Conservation (phyloP, 225 moss, liverwort and hornwort species). For the Polytrichum commune region DNA sequence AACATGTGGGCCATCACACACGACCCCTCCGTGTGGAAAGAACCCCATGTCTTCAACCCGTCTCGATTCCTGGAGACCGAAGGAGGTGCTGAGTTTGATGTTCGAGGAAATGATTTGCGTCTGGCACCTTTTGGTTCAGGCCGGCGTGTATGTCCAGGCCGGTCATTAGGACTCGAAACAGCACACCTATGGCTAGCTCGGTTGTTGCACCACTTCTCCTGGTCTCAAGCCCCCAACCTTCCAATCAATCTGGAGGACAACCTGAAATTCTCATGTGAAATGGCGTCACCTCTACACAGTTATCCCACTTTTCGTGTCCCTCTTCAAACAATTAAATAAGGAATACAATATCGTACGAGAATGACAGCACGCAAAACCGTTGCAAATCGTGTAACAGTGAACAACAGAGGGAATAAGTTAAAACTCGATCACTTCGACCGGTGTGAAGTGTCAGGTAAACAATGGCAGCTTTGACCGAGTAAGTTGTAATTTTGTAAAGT, state of each 20-base stretch:
- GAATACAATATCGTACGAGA: no score
- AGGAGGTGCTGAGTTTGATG: conserved; percentile 28
- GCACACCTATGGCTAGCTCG: conserved; percentile 59
- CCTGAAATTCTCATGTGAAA: conserved; percentile 70
- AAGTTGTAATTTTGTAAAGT: no score
- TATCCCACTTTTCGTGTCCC: conserved; percentile 21
- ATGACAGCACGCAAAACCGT: no score
- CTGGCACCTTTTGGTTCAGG: conserved; percentile 71
- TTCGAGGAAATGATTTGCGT: conserved; percentile 55
- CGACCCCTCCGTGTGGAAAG: conserved; percentile 25
- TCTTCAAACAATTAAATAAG: background rate
- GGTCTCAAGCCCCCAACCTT: conserved; percentile 21
- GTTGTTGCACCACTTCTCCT: conserved; percentile 50
- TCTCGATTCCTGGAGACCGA: conserved; percentile 20
- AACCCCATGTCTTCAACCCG: conserved; percentile 46
- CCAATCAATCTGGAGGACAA: conserved; percentile 40
- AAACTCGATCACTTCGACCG: no score
- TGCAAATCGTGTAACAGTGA: no score
- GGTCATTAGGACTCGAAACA: conserved; percentile 42
- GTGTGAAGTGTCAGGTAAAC: no score
- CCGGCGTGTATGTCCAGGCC: conserved; percentile 56
- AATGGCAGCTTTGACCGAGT: no score
- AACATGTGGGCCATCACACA: conserved; percentile 83
- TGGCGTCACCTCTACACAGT: conserved; percentile 41
- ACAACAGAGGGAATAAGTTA: no score